Evolutionary conservation across 495 filamentous ascomycete genomes (phyloP), one percentile per base, ranked within the genome.

Genomic region (Penicillium coffeae): DNA sequence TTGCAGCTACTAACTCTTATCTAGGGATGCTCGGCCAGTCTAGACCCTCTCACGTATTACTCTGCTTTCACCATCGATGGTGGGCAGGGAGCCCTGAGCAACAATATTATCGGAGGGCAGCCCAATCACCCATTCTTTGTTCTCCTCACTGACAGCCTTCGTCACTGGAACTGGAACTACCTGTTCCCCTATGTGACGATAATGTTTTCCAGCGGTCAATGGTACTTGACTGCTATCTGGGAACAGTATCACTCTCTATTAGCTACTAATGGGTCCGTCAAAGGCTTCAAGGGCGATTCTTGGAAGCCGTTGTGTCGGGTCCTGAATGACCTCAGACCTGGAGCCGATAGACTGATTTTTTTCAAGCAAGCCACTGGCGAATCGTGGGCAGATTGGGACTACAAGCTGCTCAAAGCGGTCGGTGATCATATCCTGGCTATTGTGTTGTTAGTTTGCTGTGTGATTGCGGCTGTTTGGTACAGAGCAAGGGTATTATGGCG

Each of bases 301-400:
- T 22, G 12, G 13, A 10, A 8, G 14, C 45, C 42, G 7, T 40
- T 64, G 20, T 21, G 52, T 45, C 59, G 68, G 8, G 49, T 76
- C n/a, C 62, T 72, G 34, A 74, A 74, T 70, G 71, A 76, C 42
- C 59, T 57, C 40, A 51, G 69, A 2, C 54, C 58, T 1, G 67
- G 54, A 25, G 55, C 60, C 1, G 71, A 72, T 9, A 56, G 55
- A 8, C 75, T 64, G 62, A 52, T 72, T 0, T 74, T 63, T 39
- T 76, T 74, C 47, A 69, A 60, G 1, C 63, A 73, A 45, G 66
- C 59, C 10, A 55, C 65, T 10, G 72, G 71, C 6, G 66, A 69
- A 8, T 65, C 65, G 5, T 76, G 73, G 73, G 52, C 59, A n/a
- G 62, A 70, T 45, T 76, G 73, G 73, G 55, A 58, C 33, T 46